Evolutionary conservation across 176 grass and related monocot genomes (phyloP), one percentile per base, ranked within the genome.

Genomic region (Musa troglodytarum): DNA sequence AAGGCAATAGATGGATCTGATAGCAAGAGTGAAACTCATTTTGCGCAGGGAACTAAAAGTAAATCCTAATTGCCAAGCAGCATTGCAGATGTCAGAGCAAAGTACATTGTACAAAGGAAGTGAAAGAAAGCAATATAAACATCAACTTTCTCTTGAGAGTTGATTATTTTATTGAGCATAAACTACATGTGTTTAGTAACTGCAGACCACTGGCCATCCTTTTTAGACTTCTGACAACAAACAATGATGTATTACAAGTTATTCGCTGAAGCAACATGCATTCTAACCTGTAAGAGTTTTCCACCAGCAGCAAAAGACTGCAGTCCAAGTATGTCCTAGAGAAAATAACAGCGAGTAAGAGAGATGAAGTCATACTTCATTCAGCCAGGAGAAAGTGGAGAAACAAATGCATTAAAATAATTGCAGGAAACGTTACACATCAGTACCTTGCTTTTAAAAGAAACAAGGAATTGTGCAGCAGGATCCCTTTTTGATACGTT

Each of bases 381-480:
- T 68, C 80, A 55, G 68, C 28, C 73, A 73, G 43, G 72, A 51
- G 63, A 54, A 77, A 16, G 23, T 22, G 50, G 50, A 20, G 59
- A 74, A 78, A 78, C 16, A 19, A 63, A 71, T 65, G 16, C 81
- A 74, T 2, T 52, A 69, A 78, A 34, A 77, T n/a, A 53, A 13
- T 80, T 75, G 29, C n/a, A 76, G 52, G n/a, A 75, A 80, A 15
- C 51, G 1, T 81, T 54, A 28, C 8, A 69, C 58, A 82, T 77
- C 51, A 4, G 23, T 83, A 87, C 90, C 88, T 94, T 91, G 79
- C 82, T 94, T 78, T 78, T 88, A 77, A 87, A 93, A 74, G 78
- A 85, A 83, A 98, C 80, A 15, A 98, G 82, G 70, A 98, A 98
- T 80, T 98, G 90, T 72, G 95, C 82, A 74, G 90, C 95, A n/a